A percentile compares a stretch with the other conserved stretches of the same genome.
Conservation (phyloP, 2,329 filamentous ascomycete species). For the Chaetomiaceae sp. region DNA sequence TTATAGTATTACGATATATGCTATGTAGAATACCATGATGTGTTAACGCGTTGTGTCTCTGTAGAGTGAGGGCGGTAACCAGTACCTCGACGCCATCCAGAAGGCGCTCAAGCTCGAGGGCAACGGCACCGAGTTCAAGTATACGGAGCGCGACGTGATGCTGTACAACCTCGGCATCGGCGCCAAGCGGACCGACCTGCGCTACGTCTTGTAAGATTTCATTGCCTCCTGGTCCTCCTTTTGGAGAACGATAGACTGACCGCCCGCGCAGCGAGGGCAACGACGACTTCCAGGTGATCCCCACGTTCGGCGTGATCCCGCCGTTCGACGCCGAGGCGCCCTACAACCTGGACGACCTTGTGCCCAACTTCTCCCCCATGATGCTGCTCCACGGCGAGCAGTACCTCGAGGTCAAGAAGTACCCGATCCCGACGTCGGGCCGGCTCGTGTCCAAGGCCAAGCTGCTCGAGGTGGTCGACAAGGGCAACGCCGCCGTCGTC, state of each 20-base stretch:
- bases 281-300: conserved; percentile 89
- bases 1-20: conserved; percentile 21
- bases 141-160: conserved; percentile 81
- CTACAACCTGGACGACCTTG: conserved; percentile 74
- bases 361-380: conserved; percentile 96
- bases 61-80: conserved; percentile 38
- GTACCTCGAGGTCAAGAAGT: conserved; percentile 90
- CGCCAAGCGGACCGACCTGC: conserved; percentile 82
- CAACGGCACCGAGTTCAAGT: conserved; percentile 69
- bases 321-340: conserved; percentile 79
- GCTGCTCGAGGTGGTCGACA: conserved; percentile 93
- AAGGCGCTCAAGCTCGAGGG: conserved; percentile 68
- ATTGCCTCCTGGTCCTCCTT: background rate
- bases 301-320: conserved; percentile 96
- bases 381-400: conserved; percentile 99
- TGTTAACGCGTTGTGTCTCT: conserved; percentile 22
- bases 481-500: conserved; percentile 82
- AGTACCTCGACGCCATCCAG: conserved; percentile 71
- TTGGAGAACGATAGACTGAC: background rate
- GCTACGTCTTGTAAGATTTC: conserved; percentile 64
- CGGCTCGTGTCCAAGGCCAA: conserved; percentile 70
- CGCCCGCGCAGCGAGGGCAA: conserved; percentile 59
- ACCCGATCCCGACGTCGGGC: conserved; percentile 80
- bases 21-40: conserved; percentile 24
- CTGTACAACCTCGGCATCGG: conserved; percentile 95